Percentiles rank a stretch among this genome's conserved stretches.
Conservation (phyloP, 345 rosid species). For the Aegle marmelos region DNA sequence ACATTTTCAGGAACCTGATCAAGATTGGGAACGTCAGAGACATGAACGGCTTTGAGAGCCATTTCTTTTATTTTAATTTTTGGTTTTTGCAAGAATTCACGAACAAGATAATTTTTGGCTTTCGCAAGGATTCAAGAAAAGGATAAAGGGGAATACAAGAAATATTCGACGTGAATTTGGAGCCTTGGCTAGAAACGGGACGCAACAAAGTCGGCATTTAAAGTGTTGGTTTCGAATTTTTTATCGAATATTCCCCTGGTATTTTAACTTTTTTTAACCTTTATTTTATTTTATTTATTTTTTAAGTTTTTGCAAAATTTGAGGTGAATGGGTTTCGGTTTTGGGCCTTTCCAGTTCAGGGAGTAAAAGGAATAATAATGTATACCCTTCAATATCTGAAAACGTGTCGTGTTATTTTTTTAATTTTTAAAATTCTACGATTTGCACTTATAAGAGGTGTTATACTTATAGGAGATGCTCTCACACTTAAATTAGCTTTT, state of each 20-base stretch:
- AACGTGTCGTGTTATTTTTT: too few species aligned
- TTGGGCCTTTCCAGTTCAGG: too few species aligned
- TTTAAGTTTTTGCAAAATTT: not conserved
- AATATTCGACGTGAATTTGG: not conserved
- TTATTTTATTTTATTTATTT: not conserved
- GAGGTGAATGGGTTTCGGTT: too few species aligned
- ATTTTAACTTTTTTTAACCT: not conserved
- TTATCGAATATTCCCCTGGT: not conserved
- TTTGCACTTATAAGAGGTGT: too few species aligned
- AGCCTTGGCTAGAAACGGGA: not conserved
- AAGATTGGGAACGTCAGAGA: conserved; percentile 40
- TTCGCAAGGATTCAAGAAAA: not conserved
- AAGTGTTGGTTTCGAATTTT: not conserved
- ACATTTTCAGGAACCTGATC: conserved; percentile 36
- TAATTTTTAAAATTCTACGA: too few species aligned
- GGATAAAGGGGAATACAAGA: too few species aligned
- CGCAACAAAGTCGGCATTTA: not conserved
- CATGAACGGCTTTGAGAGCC: conserved; percentile 49
- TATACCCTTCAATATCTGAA: too few species aligned
- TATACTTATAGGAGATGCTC: too few species aligned
- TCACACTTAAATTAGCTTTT: too few species aligned
- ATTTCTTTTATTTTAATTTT: conserved; percentile 1
- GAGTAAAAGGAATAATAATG: too few species aligned
- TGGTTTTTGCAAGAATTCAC: not conserved
- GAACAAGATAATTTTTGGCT: not conserved